Percentiles rank a stretch among this genome's conserved stretches.
Conservation (phyloP, 495 filamentous ascomycete genomes). For the Rhypophila decipiens region DNA sequence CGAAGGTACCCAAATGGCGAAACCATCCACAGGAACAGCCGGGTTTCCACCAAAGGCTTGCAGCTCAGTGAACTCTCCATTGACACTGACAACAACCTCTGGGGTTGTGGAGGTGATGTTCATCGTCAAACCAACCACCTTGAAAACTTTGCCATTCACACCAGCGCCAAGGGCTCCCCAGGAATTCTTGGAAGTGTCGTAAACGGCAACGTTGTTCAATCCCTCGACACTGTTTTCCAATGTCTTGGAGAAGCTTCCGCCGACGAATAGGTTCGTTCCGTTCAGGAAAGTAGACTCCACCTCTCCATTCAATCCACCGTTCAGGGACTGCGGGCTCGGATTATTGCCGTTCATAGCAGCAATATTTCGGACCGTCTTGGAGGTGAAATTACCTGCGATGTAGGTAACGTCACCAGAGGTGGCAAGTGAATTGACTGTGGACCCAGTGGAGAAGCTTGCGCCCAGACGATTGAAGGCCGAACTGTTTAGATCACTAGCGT, state of each 20-base stretch:
- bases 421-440: slow-evolving; percentile 58
- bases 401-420: slow-evolving; percentile 57
- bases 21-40: slow-evolving; percentile 58
- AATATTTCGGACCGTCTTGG: slow-evolving; percentile 60
- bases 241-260: slow-evolving; percentile 78
- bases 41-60: slow-evolving; percentile 56
- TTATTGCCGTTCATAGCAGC: slow-evolving; percentile 64
- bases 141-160: slow-evolving; percentile 70
- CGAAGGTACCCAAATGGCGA: slow-evolving; percentile 93
- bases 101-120: slow-evolving; percentile 66
- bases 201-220: slow-evolving; percentile 69
- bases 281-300: slow-evolving; percentile 64
- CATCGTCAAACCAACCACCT: slow-evolving; percentile 68
- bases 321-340: slow-evolving; percentile 49
- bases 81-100: slow-evolving; percentile 71
- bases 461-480: slow-evolving; percentile 73
- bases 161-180: slow-evolving; percentile 83
- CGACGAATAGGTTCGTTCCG: slow-evolving; percentile 66
- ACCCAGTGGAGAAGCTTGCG: slow-evolving; percentile 53
- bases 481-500: slow-evolving; percentile 56
- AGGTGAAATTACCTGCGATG: slow-evolving; percentile 80
- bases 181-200: slow-evolving; percentile 56
- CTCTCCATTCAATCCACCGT: slow-evolving; percentile 73
- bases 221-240: slow-evolving; percentile 50
- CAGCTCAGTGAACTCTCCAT: slow-evolving; percentile 71